phyloP scores from a whole-genome alignment of 2,329 filamentous ascomycete genomes.

The Fusarium compactum region DNA sequence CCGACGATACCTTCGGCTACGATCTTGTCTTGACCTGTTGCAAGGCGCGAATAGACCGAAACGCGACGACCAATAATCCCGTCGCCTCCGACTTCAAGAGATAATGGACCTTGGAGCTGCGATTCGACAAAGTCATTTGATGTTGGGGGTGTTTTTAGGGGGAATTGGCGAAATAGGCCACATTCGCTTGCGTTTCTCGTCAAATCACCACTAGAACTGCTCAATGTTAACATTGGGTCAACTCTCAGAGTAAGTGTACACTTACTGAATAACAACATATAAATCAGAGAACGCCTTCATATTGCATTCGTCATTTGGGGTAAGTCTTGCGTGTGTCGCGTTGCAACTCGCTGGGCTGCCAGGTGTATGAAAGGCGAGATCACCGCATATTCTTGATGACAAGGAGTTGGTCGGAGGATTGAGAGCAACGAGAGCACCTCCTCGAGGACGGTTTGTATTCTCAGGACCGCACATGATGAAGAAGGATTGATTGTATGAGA shows the following conservation, averaged over 20 bases:
- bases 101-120: slow-evolving; percentile 54
- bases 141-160: slow-evolving; percentile 41
- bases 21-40: slow-evolving; percentile 46
- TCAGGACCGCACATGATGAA: slow-evolving; percentile 62
- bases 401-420: slow-evolving; percentile 45
- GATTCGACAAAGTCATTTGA: slow-evolving; percentile 49
- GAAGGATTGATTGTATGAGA: background rate
- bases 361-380: slow-evolving; percentile 60
- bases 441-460: slow-evolving; percentile 55
- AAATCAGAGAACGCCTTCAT: slow-evolving; percentile 42
- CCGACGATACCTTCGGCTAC: slow-evolving; percentile 64
- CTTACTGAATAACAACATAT: slow-evolving; percentile 61
- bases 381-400: slow-evolving; percentile 46
- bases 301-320: slow-evolving; percentile 44
- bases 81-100: slow-evolving; percentile 58
- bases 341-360: slow-evolving; percentile 52
- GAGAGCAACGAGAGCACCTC: slow-evolving; percentile 61
- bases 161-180: slow-evolving; percentile 57
- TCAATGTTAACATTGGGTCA: slow-evolving; percentile 4
- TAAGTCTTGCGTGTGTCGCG: slow-evolving; percentile 60
- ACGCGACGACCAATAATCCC: slow-evolving; percentile 64
- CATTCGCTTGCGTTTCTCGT: slow-evolving; percentile 56
- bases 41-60: slow-evolving; percentile 52
- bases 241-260: background rate
- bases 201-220: slow-evolving; percentile 58